phyloP scores from a whole-genome alignment of 768 basidiomycete species.

The Suillus alpinus region DNA sequence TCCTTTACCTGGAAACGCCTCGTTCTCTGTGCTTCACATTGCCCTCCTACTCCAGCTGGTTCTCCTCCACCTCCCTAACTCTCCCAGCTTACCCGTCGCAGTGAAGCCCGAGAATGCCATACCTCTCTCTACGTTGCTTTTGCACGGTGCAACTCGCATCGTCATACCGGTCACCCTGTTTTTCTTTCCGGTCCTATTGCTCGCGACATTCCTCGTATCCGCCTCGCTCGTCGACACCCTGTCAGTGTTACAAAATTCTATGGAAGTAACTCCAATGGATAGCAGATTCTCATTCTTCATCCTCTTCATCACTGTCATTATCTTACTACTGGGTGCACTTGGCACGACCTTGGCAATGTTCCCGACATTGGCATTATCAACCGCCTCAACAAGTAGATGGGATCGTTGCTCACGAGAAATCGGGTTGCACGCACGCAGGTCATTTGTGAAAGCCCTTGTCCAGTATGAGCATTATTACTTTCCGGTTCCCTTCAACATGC shows the following conservation, averaged over 20 bases:
- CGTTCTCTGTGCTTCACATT: slow-evolving; percentile 42
- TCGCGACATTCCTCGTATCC: slow-evolving; percentile 45
- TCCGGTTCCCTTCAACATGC: slow-evolving; percentile 51
- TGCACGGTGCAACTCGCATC: slow-evolving; percentile 34
- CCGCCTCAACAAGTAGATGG: slow-evolving; percentile 32
- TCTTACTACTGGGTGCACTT: slow-evolving; percentile 33
- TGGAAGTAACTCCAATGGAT: slow-evolving; percentile 42
- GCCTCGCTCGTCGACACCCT: slow-evolving; percentile 41
- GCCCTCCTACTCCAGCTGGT: slow-evolving; percentile 38
- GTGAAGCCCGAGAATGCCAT: slow-evolving; percentile 36
- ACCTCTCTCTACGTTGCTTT: slow-evolving; percentile 45
- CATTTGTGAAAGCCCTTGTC: slow-evolving; percentile 36
- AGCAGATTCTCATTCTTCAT: slow-evolving; percentile 43
- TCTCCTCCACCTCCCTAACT: slow-evolving; percentile 43
- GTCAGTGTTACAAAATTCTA: slow-evolving; percentile 8
- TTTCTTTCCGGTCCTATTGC: slow-evolving; percentile 47
- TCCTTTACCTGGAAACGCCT: slow-evolving; percentile 38
- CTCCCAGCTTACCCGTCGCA: slow-evolving; percentile 45
- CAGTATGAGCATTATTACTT: slow-evolving; percentile 41
- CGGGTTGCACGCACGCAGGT: slow-evolving; percentile 43
- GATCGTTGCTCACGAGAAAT: slow-evolving; percentile 45
- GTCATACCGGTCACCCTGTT: slow-evolving; percentile 41
- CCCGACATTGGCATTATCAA: slow-evolving; percentile 6
- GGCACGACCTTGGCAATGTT: slow-evolving; percentile 31
- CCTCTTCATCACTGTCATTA: slow-evolving; percentile 33